phyloP scores from a whole-genome alignment of 176 grass and related monocot species.

The Musa troglodytarum region DNA sequence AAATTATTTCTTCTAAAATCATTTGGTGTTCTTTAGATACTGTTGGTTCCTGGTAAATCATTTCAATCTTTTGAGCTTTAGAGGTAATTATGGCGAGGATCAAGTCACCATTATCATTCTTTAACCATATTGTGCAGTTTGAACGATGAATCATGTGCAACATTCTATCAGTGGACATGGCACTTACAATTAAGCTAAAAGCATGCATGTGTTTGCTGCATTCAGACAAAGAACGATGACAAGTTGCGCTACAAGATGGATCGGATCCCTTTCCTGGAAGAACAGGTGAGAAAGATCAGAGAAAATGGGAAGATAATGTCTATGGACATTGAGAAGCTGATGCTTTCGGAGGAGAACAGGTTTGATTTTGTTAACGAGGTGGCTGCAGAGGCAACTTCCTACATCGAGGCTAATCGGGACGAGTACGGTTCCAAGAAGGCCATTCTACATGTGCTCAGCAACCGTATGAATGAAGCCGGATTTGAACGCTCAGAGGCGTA shows the following conservation, averaged over 20 bases:
- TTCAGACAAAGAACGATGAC: constrained; percentile 59
- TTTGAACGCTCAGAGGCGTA: constrained; percentile 64
- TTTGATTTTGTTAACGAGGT: constrained; percentile 71
- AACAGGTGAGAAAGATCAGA: constrained; percentile 61
- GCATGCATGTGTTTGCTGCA: neutral
- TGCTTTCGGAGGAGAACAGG: constrained; percentile 71
- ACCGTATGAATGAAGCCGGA: constrained; percentile 77
- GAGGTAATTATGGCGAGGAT: too few relatives aligned
- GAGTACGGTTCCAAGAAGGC: constrained; percentile 78
- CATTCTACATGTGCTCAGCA: constrained; percentile 65
- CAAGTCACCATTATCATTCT: too few relatives aligned
- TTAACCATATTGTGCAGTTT: too few relatives aligned
- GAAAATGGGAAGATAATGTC: constrained; percentile 63
- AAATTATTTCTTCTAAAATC: too few relatives aligned
- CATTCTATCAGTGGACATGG: too few relatives aligned
- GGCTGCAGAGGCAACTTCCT: constrained; percentile 62
- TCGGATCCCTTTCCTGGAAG: constrained; percentile 67
- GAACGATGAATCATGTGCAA: too few relatives aligned
- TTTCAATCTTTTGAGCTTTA: too few relatives aligned
- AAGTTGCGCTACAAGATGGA: constrained; percentile 73
- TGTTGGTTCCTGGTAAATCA: too few relatives aligned
- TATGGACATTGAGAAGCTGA: constrained; percentile 68
- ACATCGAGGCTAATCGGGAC: constrained; percentile 63
- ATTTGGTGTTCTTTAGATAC: too few relatives aligned
- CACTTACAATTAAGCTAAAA: constrained; percentile 9